Base-by-base conservation (phyloP, 2,329 filamentous ascomycete species). In the Ophiostoma tasmaniense region DNA sequence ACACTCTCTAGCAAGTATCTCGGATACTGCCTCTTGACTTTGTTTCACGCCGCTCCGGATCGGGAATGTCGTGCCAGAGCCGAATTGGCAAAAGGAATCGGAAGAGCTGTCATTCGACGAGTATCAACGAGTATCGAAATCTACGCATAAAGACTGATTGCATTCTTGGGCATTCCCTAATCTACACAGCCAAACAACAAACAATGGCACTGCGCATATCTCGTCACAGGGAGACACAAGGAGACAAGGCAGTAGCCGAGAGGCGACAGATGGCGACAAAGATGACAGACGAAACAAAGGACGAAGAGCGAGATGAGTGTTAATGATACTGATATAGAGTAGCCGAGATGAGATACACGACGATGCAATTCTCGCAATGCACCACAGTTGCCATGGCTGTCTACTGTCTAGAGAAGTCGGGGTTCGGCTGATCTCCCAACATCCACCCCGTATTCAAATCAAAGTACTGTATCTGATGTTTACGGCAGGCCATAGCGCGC, bases 231-330 rank as follows among this genome's bases (percentile, higher is more conserved):
- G 28, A 64, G n/a, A 52, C 14, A 59, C 42, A 30, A 28, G n/a
- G n/a, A 55, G 30, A 30, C 35, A 55, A 52, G 66, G 55, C 33
- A 64, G 42, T 30, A 66, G 52, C 35, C 35, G 30, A n/a, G 61
- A 55, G 55, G 28, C 61, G 50, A 52, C 13, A 14, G 11, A 14
- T 25, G 52, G 8, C 1, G 55, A 17, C 3, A 4, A 13, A 59
- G 11, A 33, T 33, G 33, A 33, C 33, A 11, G 52, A 30, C 28
- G 25, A n/a, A n/a, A 59, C 55, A n/a, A 61, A 59, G 17, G 37
- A 42, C 20, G 64, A 64, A 61, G 62, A 61, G 50, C 64, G 28
- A 66, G 10, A 66, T 62, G 35, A 68, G 62, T 45, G 45, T n/a
- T 39, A 39, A 10, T 11, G 8, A 2, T 8, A n/a, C 17, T 45